Evolutionary conservation across 2,329 filamentous ascomycete genomes (phyloP).

Genomic region (Ilyonectria robusta): DNA sequence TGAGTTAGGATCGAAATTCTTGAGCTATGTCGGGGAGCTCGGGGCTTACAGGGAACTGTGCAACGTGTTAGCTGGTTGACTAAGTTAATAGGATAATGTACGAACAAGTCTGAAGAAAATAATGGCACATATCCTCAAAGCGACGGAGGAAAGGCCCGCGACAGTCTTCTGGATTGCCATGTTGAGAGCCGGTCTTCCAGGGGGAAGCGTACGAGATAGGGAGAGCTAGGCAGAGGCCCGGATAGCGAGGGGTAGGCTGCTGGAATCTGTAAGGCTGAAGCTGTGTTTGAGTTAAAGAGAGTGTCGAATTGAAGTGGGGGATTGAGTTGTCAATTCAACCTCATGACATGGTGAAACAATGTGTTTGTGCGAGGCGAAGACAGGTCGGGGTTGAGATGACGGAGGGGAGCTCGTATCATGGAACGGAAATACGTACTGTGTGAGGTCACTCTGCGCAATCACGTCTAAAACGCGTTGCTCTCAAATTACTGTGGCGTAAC

Average conservation of each 20-base stretch:
- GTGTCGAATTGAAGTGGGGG: conserved; percentile 36
- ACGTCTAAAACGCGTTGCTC: conserved; percentile 27
- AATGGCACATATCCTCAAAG: conserved; percentile 55
- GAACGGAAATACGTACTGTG: conserved; percentile 25
- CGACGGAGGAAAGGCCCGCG: conserved; percentile 54
- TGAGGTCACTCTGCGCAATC: conserved; percentile 32
- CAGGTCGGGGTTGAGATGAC: conserved; percentile 26
- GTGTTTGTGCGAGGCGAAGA: conserved; percentile 8
- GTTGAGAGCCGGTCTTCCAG: conserved; percentile 29
- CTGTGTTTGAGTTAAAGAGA: conserved; percentile 35
- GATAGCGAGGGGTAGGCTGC: conserved; percentile 3
- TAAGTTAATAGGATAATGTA: conserved; percentile 17
- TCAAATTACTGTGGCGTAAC: conserved; percentile 24
- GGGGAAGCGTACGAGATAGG: conserved; percentile 25
- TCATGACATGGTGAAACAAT: conserved; percentile 21
- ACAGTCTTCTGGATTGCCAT: conserved; percentile 52
- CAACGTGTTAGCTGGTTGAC: conserved; percentile 29
- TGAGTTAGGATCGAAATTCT: conserved; percentile 34
- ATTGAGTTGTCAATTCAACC: conserved; percentile 29
- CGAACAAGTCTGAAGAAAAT: conserved; percentile 56
- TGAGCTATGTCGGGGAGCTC: conserved; percentile 7
- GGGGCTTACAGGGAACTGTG: conserved; percentile 55
- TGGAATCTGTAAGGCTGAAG: conserved; percentile 4
- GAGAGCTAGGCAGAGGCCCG: conserved; percentile 14
- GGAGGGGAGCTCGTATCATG: conserved; percentile 21